phyloP scores from a whole-genome alignment of 2,329 filamentous ascomycete genomes.

The Cadophora malorum region DNA sequence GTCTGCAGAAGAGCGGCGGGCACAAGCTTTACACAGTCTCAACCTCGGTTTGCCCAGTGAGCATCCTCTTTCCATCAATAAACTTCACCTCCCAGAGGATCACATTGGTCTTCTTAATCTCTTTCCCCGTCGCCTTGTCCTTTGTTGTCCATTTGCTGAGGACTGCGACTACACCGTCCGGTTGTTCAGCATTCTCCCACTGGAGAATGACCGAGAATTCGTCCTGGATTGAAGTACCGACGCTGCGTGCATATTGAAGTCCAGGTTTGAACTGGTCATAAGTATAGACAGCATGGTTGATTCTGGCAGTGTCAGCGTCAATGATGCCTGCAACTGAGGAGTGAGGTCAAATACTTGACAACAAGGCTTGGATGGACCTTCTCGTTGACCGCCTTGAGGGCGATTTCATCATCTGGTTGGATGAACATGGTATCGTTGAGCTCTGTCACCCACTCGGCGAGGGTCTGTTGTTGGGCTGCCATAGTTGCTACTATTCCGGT shows the following conservation, averaged over 20 bases:
- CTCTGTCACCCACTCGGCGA: background rate
- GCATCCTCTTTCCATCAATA: conserved; percentile 21
- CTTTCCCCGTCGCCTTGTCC: conserved; percentile 18
- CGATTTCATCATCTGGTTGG: conserved; percentile 17
- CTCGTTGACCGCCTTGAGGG: conserved; percentile 14
- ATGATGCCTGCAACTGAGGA: too few relatives aligned
- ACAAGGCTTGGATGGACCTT: conserved; percentile 18
- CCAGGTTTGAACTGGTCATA: conserved; percentile 18
- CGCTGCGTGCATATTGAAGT: conserved; percentile 18
- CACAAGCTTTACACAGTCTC: conserved; percentile 3
- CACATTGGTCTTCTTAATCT: conserved; percentile 20
- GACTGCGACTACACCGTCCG: conserved; percentile 19
- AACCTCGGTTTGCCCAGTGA: conserved; percentile 15
- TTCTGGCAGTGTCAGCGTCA: conserved; percentile 2
- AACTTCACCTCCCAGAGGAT: conserved; percentile 21
- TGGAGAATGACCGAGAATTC: conserved; percentile 21
- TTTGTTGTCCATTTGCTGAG: conserved; percentile 13
- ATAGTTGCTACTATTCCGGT: background rate
- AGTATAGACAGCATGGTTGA: conserved; percentile 18
- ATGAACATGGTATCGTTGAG: background rate
- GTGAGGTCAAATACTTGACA: background rate
- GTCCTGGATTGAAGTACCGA: conserved; percentile 15
- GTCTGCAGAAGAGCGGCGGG: too few relatives aligned
- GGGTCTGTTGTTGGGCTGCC: background rate
- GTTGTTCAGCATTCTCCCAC: conserved; percentile 18